A percentile compares a stretch with the other conserved stretches of the same genome.
phyloP scores from a whole-genome alignment of 2,329 filamentous ascomycete genomes.

The Gremmenia infestans region DNA sequence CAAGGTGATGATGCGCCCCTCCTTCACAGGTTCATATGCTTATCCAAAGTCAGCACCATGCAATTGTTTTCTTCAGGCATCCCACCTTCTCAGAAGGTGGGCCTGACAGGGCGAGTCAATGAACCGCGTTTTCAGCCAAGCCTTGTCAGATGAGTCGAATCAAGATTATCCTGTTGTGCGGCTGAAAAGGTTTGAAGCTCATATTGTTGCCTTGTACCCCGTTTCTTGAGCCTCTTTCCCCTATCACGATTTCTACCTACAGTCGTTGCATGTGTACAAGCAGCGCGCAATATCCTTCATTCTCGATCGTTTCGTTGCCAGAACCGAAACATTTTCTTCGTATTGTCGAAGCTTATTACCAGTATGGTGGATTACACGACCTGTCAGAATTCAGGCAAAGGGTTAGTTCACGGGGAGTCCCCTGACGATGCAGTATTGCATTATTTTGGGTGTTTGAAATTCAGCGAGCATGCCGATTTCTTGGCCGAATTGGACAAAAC shows the following conservation, averaged over 20 bases:
- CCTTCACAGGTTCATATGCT: not conserved
- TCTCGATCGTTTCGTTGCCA: not conserved
- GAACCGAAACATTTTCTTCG: not conserved
- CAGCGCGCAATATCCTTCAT: not conserved
- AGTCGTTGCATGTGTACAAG: not conserved
- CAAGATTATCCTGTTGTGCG: not conserved
- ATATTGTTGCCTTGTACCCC: not conserved
- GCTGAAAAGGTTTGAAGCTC: not conserved
- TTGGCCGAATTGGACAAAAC: not conserved
- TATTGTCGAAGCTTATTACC: not conserved
- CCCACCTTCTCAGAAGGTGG: not conserved
- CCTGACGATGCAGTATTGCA: conserved; percentile 1
- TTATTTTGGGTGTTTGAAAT: conserved; percentile 3
- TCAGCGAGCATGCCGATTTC: not conserved
- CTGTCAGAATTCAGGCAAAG: not conserved
- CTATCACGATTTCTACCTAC: not conserved
- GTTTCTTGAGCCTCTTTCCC: not conserved
- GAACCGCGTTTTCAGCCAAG: not conserved
- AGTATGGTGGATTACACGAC: not conserved
- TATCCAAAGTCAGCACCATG: not conserved
- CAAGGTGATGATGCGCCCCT: not conserved
- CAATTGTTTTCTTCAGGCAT: not conserved
- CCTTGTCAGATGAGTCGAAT: not conserved
- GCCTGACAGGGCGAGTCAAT: not conserved
- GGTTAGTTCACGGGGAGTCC: not conserved